Base-by-base conservation (phyloP, 371 early-diverging fungal species). In the Coemansia sp. region DNA sequence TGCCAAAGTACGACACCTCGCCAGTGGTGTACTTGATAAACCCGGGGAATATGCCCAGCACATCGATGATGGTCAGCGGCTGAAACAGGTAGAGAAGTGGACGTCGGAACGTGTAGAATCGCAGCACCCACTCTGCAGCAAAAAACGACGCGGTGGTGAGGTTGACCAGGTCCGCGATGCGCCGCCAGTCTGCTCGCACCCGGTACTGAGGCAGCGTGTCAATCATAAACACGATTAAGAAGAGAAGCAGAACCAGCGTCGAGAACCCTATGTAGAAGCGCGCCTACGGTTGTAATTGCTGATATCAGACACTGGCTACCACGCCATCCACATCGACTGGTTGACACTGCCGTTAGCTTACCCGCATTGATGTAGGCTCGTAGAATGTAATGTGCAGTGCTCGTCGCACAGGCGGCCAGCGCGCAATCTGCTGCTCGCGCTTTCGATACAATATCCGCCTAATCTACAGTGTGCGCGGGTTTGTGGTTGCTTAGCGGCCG, bases 141-240 rank as follows among this genome's bases (percentile, higher is more conserved):
- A 74, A 74, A 35, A 59, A 65, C 14, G 59, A 4, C 2, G 75
- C 70, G 3, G 75, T 74, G 0, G 66, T 50, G 36, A 74, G 59
- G 34, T 70, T 69, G 5, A 74, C 65, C 7, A 57, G 50, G 9
- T 54, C 54, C 2, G 75, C 70, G 9, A 74, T 56, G 3, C 10
- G 26, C 3, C 70, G 65, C 75, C 75, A 74, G 39, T 62, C 43
- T 11, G 43, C 36, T 32, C 49, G 42, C 11, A 74, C 45, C 26
- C 75, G 42, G 59, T 74, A 74, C 53, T 74, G 75, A 3, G 75
- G 75, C 30, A 74, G 39, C 4, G 75, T 74, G 32, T 74, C 75
- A 10, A 74, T 65, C 70, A 74, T 74, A 52, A 74, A 74, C 34
- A 74, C 75, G n/a, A 74, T 74, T 2, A 74, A 57, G 26, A 74